Percentiles rank a stretch among this genome's conserved stretches.
These are phyloP conservation scores for Ceratobasidium sp. DNA, from an alignment of 1,284 basidiomycete genomes.

Conservation along the genomic window DNA sequence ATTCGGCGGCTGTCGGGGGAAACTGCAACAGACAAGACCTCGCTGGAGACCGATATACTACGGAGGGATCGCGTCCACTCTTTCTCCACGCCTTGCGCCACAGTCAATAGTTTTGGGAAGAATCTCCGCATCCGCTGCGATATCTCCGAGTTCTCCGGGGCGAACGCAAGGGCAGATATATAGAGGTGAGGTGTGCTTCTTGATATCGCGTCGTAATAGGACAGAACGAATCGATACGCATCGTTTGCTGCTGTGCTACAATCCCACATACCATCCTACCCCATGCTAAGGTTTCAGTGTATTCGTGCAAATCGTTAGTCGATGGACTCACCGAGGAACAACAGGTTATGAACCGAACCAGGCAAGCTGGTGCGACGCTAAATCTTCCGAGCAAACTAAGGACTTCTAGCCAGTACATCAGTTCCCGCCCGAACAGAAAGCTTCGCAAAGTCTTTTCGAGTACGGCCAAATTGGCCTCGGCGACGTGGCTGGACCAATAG, in stretches of 20 bases:
- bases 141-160: background rate
- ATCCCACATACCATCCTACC: background rate
- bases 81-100: background rate
- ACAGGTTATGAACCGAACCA: too few species aligned
- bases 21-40: background rate
- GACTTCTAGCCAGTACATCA: slow-evolving; percentile 37
- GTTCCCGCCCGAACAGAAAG: background rate
- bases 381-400: slow-evolving; percentile 26
- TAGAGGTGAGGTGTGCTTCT: background rate
- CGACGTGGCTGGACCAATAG: slow-evolving; percentile 19
- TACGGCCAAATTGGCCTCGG: background rate
- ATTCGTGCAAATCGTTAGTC: too few species aligned
- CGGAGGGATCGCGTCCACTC: background rate
- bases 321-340: background rate
- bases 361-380: background rate
- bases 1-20: slow-evolving; percentile 35
- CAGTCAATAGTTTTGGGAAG: background rate
- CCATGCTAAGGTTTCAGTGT: background rate
- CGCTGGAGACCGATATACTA: background rate
- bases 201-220: background rate
- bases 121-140: background rate
- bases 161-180: background rate
- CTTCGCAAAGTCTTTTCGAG: background rate
- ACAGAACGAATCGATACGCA: background rate
- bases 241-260: background rate